Conservation (phyloP, 73 alveolate genomes). For the Tetrahymena malaccensis region DNA sequence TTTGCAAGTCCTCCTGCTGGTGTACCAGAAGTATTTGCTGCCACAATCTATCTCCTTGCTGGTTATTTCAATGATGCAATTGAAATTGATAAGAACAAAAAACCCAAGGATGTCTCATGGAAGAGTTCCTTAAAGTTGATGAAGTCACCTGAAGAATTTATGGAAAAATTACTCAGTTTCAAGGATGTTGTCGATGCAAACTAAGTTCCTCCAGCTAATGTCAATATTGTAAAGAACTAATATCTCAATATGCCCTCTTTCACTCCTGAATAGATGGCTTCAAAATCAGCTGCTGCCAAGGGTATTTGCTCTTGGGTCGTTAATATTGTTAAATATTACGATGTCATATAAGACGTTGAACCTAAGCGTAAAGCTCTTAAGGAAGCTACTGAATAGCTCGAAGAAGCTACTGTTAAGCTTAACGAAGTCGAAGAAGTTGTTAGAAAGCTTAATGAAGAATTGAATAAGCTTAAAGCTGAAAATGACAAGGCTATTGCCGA, state of each 20-base stretch:
- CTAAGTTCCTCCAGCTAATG: constrained; percentile 63
- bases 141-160: constrained; percentile 70
- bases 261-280: constrained; percentile 63
- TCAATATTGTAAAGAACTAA: constrained; percentile 58
- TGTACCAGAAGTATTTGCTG: constrained; percentile 53
- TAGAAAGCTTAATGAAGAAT: constrained; percentile 74
- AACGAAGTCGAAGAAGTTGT: constrained; percentile 87
- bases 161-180: constrained; percentile 49
- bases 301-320: constrained; percentile 92
- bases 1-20: constrained; percentile 84
- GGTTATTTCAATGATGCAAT: constrained; percentile 39
- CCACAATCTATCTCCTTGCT: constrained; percentile 23
- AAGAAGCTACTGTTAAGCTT: constrained; percentile 93
- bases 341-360: constrained; percentile 97
- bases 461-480: constrained; percentile 83
- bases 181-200: constrained; percentile 68
- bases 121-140: constrained; percentile 67
- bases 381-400: constrained; percentile 83
- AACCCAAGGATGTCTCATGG: constrained; percentile 65
- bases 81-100: constrained; percentile 27
- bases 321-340: constrained; percentile 91
- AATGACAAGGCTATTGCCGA: constrained; percentile 98
- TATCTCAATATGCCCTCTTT: constrained; percentile 58
- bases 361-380: constrained; percentile 97
- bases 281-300: constrained; percentile 73